phyloP scores from a whole-genome alignment of 371 early-diverging fungal species.

The Lichtheimia corymbifera region DNA sequence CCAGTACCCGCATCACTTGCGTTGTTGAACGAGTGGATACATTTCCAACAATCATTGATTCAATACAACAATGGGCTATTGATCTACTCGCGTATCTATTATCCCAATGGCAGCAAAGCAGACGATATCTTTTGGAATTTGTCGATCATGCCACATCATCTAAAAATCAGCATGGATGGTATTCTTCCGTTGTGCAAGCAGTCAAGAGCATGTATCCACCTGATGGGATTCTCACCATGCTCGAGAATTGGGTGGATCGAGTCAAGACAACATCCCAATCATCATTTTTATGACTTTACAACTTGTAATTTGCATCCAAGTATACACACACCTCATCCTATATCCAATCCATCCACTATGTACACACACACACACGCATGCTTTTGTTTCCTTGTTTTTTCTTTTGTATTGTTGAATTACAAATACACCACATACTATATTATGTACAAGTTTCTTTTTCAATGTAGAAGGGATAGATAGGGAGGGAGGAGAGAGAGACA shows the following conservation, averaged over 20 bases:
- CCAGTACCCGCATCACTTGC: conserved; percentile 5
- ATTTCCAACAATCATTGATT: not conserved
- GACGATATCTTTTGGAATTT: conserved; percentile 2
- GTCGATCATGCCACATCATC: not conserved
- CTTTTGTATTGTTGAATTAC: not conserved
- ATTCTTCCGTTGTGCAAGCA: not conserved
- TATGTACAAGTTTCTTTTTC: too few relatives aligned
- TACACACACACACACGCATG: not conserved
- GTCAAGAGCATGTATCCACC: not conserved
- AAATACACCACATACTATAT: too few relatives aligned
- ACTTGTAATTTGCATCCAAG: not conserved
- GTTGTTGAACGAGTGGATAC: conserved; percentile 2
- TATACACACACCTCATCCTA: not conserved
- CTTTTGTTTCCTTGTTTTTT: not conserved
- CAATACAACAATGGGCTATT: not conserved
- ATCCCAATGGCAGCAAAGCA: not conserved
- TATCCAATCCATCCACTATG: not conserved
- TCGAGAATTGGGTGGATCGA: conserved; percentile 2
- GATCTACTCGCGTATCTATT: not conserved
- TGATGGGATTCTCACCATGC: not conserved
- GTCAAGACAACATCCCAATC: not conserved
- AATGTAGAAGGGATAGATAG: too few relatives aligned
- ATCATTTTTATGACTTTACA: not conserved
- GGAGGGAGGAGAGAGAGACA: too few relatives aligned
- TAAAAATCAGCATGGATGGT: not conserved